Evolutionary conservation across 805 yeast genomes (phyloP).

Genomic region (Cyberlindnera euphorbiae): DNA sequence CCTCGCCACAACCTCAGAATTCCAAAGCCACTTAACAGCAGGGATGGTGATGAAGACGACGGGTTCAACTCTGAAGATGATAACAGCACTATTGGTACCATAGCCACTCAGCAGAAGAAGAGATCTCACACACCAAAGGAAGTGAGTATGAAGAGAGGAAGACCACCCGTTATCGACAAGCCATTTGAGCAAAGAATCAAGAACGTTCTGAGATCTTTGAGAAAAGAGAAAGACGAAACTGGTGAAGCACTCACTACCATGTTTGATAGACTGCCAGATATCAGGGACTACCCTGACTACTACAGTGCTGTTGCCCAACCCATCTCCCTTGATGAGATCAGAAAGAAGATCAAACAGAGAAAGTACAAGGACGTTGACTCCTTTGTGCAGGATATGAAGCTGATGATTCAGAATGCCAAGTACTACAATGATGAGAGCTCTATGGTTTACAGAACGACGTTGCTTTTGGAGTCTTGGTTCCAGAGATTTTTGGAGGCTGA

Average conservation of each 20-base stretch:
- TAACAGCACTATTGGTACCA: slow-evolving; percentile 1
- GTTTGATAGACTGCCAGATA: slow-evolving; percentile 82
- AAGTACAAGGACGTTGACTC: slow-evolving; percentile 71
- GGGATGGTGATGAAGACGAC: slow-evolving; percentile 13
- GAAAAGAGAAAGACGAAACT: slow-evolving; percentile 58
- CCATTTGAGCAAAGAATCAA: slow-evolving; percentile 92
- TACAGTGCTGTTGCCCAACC: slow-evolving; percentile 53
- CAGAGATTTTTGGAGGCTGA: slow-evolving; percentile 58
- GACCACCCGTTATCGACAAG: slow-evolving; percentile 87
- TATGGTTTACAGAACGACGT: slow-evolving; percentile 56
- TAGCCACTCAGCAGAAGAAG: slow-evolving; percentile 2
- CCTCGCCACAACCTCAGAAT: too few species aligned
- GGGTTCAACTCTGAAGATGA: slow-evolving; percentile 11
- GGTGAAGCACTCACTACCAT: slow-evolving; percentile 49
- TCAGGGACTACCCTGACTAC: slow-evolving; percentile 37
- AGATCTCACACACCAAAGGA: slow-evolving; percentile 16
- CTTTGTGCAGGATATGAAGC: slow-evolving; percentile 71
- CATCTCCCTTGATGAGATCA: slow-evolving; percentile 65
- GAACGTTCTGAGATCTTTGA: slow-evolving; percentile 73
- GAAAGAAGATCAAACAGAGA: slow-evolving; percentile 80
- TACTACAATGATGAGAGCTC: slow-evolving; percentile 56
- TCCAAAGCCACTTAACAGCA: too few species aligned
- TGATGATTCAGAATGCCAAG: slow-evolving; percentile 72
- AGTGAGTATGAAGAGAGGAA: slow-evolving; percentile 55
- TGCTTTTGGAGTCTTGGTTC: slow-evolving; percentile 56